Evolutionary conservation across 2,329 filamentous ascomycete genomes (phyloP).

Genomic region (Pyricularia pennisetigena): DNA sequence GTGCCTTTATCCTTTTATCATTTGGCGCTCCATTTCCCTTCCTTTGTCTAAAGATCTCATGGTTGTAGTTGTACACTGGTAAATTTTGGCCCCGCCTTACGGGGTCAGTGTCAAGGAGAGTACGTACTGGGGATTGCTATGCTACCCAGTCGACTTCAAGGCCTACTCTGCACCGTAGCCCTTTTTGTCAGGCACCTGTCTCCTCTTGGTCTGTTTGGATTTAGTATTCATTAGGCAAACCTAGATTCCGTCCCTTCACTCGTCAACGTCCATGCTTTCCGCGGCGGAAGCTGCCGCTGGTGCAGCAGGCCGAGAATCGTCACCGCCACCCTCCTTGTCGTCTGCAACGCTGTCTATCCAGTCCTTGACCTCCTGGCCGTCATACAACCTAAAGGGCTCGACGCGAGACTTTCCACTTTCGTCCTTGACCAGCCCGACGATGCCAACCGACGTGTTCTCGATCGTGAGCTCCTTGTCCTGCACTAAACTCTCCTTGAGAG

Average conservation of each 20-base stretch:
- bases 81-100: not conserved
- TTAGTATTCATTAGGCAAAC: not conserved
- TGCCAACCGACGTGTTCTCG: conserved; percentile 88
- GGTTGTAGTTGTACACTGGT: conserved; percentile 1
- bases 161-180: not conserved
- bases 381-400: conserved; percentile 83
- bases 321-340: conserved; percentile 38
- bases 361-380: conserved; percentile 75
- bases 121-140: not conserved
- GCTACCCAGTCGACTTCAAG: not conserved
- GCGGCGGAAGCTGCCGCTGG: conserved; percentile 27
- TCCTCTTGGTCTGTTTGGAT: not conserved
- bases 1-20: not conserved
- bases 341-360: conserved; percentile 69
- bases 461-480: conserved; percentile 97
- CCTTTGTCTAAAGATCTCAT: not conserved
- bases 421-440: conserved; percentile 43
- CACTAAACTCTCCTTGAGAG: conserved; percentile 88
- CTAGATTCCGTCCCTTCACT: not conserved
- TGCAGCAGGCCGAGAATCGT: conserved; percentile 28
- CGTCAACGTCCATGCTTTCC: conserved; percentile 25
- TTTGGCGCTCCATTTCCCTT: not conserved
- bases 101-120: not conserved
- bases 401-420: conserved; percentile 43
- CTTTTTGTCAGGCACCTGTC: not conserved